Evolutionary conservation across 1,284 basidiomycete species (phyloP).

Genomic region (Puccinia hordei): DNA sequence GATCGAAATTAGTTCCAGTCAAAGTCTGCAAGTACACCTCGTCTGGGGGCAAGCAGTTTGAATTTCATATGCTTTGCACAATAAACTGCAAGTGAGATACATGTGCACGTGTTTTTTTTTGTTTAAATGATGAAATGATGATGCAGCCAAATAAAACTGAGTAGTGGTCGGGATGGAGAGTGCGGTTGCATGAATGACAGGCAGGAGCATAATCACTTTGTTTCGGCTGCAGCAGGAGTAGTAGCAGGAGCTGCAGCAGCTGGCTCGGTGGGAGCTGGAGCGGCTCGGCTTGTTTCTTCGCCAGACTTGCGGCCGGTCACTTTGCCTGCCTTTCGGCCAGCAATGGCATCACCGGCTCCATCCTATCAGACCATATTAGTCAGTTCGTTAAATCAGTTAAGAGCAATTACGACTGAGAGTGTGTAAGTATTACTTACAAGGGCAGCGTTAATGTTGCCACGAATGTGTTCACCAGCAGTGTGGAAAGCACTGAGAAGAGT

Average conservation of each 20-base stretch:
- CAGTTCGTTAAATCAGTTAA: too few relatives aligned
- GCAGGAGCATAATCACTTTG: background rate
- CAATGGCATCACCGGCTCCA: conserved; percentile 40
- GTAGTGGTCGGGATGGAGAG: too few relatives aligned
- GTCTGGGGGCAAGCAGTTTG: background rate
- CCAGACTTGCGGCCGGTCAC: conserved; percentile 26
- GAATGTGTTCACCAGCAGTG: conserved; percentile 39
- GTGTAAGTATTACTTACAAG: conserved; percentile 3
- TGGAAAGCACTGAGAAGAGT: conserved; percentile 17
- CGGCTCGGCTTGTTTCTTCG: background rate
- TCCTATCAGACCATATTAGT: conserved; percentile 6
- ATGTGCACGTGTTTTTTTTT: background rate
- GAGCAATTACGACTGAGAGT: background rate
- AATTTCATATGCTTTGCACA: background rate
- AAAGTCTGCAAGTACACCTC: background rate
- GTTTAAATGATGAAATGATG: background rate
- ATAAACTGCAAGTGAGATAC: background rate
- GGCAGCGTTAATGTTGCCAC: conserved; percentile 45
- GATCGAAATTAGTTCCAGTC: background rate
- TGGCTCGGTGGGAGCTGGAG: background rate
- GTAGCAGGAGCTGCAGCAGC: background rate
- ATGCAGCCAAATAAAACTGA: too few relatives aligned
- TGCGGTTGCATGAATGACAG: too few relatives aligned
- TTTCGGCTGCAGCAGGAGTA: background rate
- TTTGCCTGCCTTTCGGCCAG: conserved; percentile 3